Conservation (phyloP, 2,329 filamentous ascomycete genomes). For the Fusarium mundagurra region DNA sequence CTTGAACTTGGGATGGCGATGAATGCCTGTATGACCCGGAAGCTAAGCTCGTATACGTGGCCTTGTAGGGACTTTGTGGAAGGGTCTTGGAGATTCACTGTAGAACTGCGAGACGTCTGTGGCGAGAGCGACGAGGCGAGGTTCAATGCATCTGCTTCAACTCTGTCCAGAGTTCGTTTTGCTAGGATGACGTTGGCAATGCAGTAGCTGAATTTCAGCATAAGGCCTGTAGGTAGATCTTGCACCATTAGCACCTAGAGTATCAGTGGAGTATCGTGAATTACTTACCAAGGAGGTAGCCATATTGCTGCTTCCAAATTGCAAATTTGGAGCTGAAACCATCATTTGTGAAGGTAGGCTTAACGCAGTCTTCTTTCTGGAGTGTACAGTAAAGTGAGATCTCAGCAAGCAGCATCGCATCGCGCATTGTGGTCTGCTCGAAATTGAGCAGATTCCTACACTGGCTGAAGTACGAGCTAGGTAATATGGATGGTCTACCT, state of each 20-base stretch:
- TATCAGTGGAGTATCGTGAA: background rate
- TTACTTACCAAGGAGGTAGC: conserved; percentile 21
- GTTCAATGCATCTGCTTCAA: conserved; percentile 5
- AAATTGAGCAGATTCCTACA: conserved; percentile 53
- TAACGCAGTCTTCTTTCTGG: conserved; percentile 46
- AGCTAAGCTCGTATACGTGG: conserved; percentile 12
- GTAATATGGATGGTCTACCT: conserved; percentile 51
- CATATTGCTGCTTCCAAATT: conserved; percentile 32
- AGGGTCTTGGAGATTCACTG: background rate
- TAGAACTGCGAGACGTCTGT: background rate
- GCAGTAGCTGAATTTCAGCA: conserved; percentile 15
- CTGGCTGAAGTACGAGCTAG: conserved; percentile 50
- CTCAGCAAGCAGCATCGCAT: conserved; percentile 53
- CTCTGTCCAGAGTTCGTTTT: conserved; percentile 14
- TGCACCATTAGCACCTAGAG: background rate
- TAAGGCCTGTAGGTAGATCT: conserved; percentile 14
- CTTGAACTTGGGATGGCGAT: conserved; percentile 10
- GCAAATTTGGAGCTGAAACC: conserved; percentile 14
- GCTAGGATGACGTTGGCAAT: conserved; percentile 23
- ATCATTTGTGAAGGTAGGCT: conserved; percentile 39
- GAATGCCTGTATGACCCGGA: conserved; percentile 19
- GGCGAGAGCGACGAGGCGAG: background rate
- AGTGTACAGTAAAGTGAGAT: conserved; percentile 50
- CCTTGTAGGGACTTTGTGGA: conserved; percentile 7
- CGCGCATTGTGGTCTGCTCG: conserved; percentile 53